phyloP scores from a whole-genome alignment of 257 asterid species.

The Primulina tabacum region DNA sequence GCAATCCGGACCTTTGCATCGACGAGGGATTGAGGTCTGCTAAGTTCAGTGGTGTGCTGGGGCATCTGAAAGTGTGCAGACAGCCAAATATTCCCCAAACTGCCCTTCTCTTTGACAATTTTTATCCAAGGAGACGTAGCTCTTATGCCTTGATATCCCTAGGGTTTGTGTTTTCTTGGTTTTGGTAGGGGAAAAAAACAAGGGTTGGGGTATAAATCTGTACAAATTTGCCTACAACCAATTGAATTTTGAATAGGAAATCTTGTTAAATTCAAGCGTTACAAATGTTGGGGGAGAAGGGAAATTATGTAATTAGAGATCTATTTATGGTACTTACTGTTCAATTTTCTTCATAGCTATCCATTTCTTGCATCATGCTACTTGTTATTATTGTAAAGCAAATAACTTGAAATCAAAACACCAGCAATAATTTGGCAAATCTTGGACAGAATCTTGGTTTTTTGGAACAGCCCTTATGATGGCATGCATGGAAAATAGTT shows the following conservation, averaged over 20 bases:
- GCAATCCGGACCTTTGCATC: slow-evolving; percentile 70
- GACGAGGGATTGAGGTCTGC: slow-evolving; percentile 49
- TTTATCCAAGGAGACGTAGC: slow-evolving; percentile 25
- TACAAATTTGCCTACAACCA: slow-evolving; percentile 16
- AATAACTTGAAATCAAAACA: no score
- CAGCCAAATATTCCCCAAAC: slow-evolving; percentile 34
- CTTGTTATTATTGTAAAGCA: no score
- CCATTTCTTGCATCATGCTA: not conserved
- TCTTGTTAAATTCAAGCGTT: slow-evolving; percentile 7
- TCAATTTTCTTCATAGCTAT: no score
- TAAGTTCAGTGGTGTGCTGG: slow-evolving; percentile 36
- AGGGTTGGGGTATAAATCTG: not conserved
- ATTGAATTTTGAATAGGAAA: slow-evolving; percentile 30
- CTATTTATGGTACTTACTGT: slow-evolving; percentile 5
- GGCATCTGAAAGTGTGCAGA: slow-evolving; percentile 48
- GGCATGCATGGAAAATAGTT: slow-evolving; percentile 13
- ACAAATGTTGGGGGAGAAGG: not conserved
- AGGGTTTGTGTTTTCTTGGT: slow-evolving; percentile 29
- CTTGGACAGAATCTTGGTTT: not conserved
- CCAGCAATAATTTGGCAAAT: not conserved
- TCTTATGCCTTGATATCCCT: slow-evolving; percentile 29
- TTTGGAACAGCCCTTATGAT: not conserved
- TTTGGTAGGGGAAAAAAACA: not conserved
- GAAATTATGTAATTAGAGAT: not conserved
- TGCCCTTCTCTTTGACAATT: slow-evolving; percentile 40